These are phyloP conservation scores for Trametes meyenii DNA, from an alignment of 768 basidiomycete species.

Conservation along the genomic window DNA sequence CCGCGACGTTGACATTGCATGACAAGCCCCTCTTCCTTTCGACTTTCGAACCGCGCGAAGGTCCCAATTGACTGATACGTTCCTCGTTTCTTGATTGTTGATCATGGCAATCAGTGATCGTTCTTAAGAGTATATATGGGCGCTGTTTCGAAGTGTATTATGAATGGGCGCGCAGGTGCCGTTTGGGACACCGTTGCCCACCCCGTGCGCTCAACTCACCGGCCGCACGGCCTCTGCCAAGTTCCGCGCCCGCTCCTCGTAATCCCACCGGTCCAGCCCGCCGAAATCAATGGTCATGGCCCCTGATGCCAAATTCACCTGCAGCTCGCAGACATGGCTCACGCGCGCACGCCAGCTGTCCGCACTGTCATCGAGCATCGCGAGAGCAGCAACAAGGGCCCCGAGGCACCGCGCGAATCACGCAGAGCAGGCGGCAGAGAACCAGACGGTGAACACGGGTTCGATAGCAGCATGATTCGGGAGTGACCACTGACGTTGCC, in stretches of 20 bases:
- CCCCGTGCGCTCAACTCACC: conserved; percentile 3
- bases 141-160: conserved; percentile 5
- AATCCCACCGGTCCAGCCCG: conserved; percentile 76
- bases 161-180: conserved; percentile 6
- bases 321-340: conserved; percentile 71
- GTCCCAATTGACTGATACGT: conserved; percentile 14
- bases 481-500: conserved; percentile 62
- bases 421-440: not conserved
- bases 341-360: conserved; percentile 82
- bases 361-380: conserved; percentile 46
- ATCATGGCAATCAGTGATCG: conserved; percentile 23
- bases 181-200: not conserved
- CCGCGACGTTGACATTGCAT: conserved; percentile 1
- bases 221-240: conserved; percentile 51
- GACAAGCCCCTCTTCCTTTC: not conserved
- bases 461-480: conserved; percentile 1
- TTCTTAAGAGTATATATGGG: conserved; percentile 12
- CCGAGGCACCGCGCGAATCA: no score
- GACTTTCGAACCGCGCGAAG: not conserved
- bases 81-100: conserved; percentile 19
- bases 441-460: not conserved
- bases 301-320: conserved; percentile 61
- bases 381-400: not conserved
- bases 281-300: conserved; percentile 76
- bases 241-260: conserved; percentile 62